Evolutionary conservation across 495 filamentous ascomycete species (phyloP).

Genomic region (Penicillium robsamsonii): DNA sequence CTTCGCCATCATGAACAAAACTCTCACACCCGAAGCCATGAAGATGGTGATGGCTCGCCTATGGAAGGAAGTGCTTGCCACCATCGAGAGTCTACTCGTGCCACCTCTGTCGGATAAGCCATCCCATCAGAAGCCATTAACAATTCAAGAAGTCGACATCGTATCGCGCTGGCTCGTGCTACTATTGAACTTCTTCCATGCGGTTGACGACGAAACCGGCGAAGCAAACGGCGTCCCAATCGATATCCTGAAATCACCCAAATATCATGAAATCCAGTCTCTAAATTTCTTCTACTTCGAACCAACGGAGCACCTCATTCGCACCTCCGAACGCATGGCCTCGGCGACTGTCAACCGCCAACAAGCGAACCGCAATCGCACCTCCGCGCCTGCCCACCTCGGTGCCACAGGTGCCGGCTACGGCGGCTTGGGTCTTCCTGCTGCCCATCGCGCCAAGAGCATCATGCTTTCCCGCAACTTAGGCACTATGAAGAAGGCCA

Average conservation of each 20-base stretch:
- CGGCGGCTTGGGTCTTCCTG: slow-evolving; percentile 66
- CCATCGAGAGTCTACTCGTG: slow-evolving; percentile 85
- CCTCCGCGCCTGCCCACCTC: slow-evolving; percentile 68
- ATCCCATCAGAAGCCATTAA: slow-evolving; percentile 82
- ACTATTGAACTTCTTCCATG: slow-evolving; percentile 93
- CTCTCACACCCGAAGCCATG: slow-evolving; percentile 90
- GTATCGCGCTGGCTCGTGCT: slow-evolving; percentile 94
- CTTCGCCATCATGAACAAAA: slow-evolving; percentile 98
- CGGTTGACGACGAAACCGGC: slow-evolving; percentile 80
- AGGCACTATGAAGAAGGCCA: slow-evolving; percentile 92
- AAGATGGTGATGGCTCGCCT: slow-evolving; percentile 94
- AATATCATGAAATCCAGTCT: slow-evolving; percentile 94
- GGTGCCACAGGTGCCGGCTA: slow-evolving; percentile 55
- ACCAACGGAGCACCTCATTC: slow-evolving; percentile 83
- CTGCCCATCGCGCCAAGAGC: slow-evolving; percentile 78
- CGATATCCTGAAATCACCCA: slow-evolving; percentile 90
- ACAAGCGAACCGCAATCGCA: slow-evolving; percentile 62
- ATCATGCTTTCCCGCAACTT: slow-evolving; percentile 95
- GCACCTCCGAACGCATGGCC: slow-evolving; percentile 92
- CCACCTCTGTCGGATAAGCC: slow-evolving; percentile 95
- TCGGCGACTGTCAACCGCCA: slow-evolving; percentile 80
- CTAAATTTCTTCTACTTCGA: slow-evolving; percentile 99
- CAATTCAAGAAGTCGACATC: slow-evolving; percentile 86
- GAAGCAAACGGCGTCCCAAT: slow-evolving; percentile 83
- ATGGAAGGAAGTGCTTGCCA: slow-evolving; percentile 96